Evolutionary conservation across 75 land plant genomes (phyloP).

Genomic region (Azolla pinnata): DNA sequence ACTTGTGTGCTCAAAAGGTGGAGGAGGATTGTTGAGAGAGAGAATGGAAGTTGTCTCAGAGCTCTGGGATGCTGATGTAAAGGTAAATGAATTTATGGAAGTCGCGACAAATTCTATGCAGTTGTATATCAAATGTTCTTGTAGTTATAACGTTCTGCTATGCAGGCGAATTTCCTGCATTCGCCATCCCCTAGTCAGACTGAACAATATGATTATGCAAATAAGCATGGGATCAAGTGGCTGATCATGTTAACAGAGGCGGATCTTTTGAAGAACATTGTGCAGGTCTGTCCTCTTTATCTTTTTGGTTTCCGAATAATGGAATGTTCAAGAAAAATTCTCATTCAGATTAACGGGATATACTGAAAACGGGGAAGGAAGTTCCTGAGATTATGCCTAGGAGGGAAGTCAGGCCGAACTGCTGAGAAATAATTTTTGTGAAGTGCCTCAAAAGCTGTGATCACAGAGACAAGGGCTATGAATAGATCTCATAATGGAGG

Average conservation of each 20-base stretch:
- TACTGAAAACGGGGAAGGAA: too few relatives aligned
- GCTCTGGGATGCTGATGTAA: slow-evolving; percentile 74
- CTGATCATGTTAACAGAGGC: slow-evolving; percentile 74
- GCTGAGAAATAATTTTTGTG: not conserved
- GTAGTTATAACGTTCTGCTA: not conserved
- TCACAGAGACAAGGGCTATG: not conserved
- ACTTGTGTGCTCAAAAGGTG: slow-evolving; percentile 86
- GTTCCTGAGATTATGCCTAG: not conserved
- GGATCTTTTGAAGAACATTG: slow-evolving; percentile 44
- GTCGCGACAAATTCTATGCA: not conserved
- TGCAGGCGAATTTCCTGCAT: slow-evolving; percentile 85
- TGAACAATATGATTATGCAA: slow-evolving; percentile 96
- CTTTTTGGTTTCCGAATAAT: slow-evolving; percentile 1
- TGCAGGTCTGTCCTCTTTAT: slow-evolving; percentile 41
- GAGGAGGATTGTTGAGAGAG: slow-evolving; percentile 78
- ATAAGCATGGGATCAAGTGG: slow-evolving; percentile 81
- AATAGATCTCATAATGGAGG: too few relatives aligned
- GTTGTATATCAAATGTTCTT: not conserved
- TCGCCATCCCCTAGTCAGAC: slow-evolving; percentile 72
- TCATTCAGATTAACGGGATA: too few relatives aligned
- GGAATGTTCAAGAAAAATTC: not conserved
- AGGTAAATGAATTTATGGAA: slow-evolving; percentile 30
- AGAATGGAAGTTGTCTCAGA: slow-evolving; percentile 85
- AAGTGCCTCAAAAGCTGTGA: not conserved
- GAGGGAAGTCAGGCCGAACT: not conserved